Conservation (phyloP, 192 early-diverging fungal species). For the Coemansia sp. region DNA sequence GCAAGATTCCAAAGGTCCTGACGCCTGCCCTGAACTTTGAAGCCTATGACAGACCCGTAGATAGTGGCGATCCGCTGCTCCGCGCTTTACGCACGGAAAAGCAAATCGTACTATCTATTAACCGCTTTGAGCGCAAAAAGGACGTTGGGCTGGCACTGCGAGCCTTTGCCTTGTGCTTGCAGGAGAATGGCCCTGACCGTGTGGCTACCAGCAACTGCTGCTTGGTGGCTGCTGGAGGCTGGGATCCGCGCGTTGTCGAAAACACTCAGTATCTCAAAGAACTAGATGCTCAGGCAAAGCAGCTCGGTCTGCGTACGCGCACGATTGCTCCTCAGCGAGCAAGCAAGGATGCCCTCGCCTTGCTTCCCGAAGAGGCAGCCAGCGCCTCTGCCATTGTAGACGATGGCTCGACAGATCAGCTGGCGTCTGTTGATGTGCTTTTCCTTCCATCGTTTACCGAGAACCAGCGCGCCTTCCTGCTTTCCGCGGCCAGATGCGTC, state of each 20-base stretch:
- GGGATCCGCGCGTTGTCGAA: conserved; percentile 79
- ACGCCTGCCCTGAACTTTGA: conserved; percentile 81
- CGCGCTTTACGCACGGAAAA: conserved; percentile 24
- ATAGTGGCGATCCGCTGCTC: conserved; percentile 57
- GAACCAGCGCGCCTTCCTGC: conserved; percentile 69
- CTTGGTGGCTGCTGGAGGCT: conserved; percentile 86
- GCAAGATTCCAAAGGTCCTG: conserved; percentile 65
- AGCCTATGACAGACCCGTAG: conserved; percentile 64
- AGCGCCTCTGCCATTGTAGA: conserved; percentile 16
- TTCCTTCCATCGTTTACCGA: conserved; percentile 90
- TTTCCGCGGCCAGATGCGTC: conserved; percentile 61
- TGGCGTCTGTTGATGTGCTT: conserved; percentile 61
- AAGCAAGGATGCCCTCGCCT: conserved; percentile 3
- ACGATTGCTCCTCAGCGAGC: conserved; percentile 27
- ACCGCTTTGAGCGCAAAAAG: conserved; percentile 97
- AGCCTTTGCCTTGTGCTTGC: conserved; percentile 57
- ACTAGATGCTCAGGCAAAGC: conserved; percentile 59
- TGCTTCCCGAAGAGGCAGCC: conserved; percentile 14
- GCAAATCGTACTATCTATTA: conserved; percentile 69
- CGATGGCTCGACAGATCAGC: conserved; percentile 4
- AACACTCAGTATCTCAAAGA: conserved; percentile 82
- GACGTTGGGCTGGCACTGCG: conserved; percentile 77
- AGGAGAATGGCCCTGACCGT: not conserved
- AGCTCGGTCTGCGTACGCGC: conserved; percentile 34
- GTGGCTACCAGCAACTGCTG: conserved; percentile 5